These are phyloP conservation scores for sorghum (Sorghum bicolor) DNA, from an alignment of 176 grass and related monocot species.

Conservation along the genomic window Sorghum_bicolor_NCBIv3 NC_012879.2:57852001-57852500, in stretches of 20 bases:
- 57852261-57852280: not conserved
- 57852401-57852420: not conserved
- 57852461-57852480: not conserved
- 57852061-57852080: slow-evolving; percentile 3
- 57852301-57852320: not conserved
- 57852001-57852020: slow-evolving; percentile 24
- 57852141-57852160: not conserved
- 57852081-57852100: slow-evolving; percentile 18
- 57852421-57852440: not conserved
- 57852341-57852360: not conserved
- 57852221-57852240: not conserved
- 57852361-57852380: not conserved
- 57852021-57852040: not conserved
- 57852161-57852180: not conserved
- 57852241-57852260: not conserved
- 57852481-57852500: not conserved
- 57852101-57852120: not conserved
- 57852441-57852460: not conserved
- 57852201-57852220: not conserved
- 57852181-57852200: not conserved
- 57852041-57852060: slow-evolving; percentile 8
- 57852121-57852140: not conserved
- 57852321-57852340: not conserved
- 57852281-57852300: not conserved
- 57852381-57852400: not conserved